phyloP scores from a whole-genome alignment of 345 rosid genomes.

The Citrus hindsii region DNA sequence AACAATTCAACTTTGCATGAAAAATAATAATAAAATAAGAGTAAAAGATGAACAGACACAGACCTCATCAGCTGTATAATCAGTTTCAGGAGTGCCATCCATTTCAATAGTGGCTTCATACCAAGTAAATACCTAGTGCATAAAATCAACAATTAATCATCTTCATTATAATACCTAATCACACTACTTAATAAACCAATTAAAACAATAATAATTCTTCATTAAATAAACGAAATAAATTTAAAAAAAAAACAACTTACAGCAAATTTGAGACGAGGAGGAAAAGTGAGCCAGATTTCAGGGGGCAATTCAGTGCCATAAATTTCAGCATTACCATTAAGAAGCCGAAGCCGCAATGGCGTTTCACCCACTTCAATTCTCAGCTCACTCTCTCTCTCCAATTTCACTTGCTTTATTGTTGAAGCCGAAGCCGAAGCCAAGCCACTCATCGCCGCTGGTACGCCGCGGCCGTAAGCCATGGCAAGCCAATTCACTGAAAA shows the following conservation, averaged over 20 bases:
- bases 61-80: constrained; percentile 93
- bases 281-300: constrained; percentile 78
- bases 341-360: constrained; percentile 68
- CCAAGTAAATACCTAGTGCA: constrained; percentile 82
- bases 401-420: constrained; percentile 63
- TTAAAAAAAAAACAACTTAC: constrained; percentile 28
- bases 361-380: constrained; percentile 83
- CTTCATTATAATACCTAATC: background rate
- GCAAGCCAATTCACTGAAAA: background rate
- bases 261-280: constrained; percentile 83
- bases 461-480: constrained; percentile 15
- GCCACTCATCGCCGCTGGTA: background rate
- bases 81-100: constrained; percentile 84
- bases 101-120: constrained; percentile 91
- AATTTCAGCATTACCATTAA: constrained; percentile 85
- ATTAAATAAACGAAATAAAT: no score
- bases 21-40: background rate
- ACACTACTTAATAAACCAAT: background rate
- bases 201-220: background rate
- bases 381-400: constrained; percentile 85
- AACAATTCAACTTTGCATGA: background rate
- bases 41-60: background rate
- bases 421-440: constrained; percentile 23
- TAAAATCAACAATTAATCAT: background rate
- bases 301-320: constrained; percentile 89